Conservation (phyloP, 768 basidiomycete species). For the Rhizopogon salebrosus region DNA sequence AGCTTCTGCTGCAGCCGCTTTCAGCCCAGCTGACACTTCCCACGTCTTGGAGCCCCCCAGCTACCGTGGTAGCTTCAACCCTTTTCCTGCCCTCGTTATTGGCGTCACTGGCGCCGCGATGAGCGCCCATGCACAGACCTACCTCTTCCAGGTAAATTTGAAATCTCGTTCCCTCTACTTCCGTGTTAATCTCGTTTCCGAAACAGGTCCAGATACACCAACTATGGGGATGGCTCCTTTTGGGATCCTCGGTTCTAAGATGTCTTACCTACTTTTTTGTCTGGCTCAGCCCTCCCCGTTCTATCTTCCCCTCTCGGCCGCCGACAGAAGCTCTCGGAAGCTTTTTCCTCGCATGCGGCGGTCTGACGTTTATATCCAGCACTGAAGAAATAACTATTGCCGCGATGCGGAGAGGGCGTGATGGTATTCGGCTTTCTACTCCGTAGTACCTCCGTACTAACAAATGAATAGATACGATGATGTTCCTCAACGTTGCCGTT, state of each 20-base stretch:
- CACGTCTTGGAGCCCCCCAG: constrained; percentile 60
- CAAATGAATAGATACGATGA: constrained; percentile 64
- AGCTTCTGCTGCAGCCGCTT: constrained; percentile 41
- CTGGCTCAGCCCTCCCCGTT: constrained; percentile 80
- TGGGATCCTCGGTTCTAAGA: constrained; percentile 72
- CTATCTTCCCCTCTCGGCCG: constrained; percentile 85
- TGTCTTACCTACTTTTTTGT: constrained; percentile 93
- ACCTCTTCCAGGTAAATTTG: constrained; percentile 72
- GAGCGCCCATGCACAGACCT: constrained; percentile 87
- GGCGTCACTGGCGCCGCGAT: constrained; percentile 93
- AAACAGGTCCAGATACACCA: constrained; percentile 78
- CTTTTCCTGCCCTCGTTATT: constrained; percentile 88
- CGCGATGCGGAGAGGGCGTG: constrained; percentile 86
- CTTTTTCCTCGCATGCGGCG: constrained; percentile 85
- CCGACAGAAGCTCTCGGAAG: constrained; percentile 89
- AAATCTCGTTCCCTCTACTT: not conserved
- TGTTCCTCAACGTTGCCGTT: constrained; percentile 83
- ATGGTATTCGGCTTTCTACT: constrained; percentile 46
- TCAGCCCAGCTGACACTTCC: constrained; percentile 18
- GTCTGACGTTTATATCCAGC: constrained; percentile 84
- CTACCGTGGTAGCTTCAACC: constrained; percentile 79
- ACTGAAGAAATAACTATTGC: constrained; percentile 86
- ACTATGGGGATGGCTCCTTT: constrained; percentile 87
- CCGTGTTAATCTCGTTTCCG: not conserved
- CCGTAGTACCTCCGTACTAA: not conserved